These are phyloP conservation scores for Cryptosporidium muris DNA, from an alignment of 169 alveolate species.

Conservation along the genomic window DNA sequence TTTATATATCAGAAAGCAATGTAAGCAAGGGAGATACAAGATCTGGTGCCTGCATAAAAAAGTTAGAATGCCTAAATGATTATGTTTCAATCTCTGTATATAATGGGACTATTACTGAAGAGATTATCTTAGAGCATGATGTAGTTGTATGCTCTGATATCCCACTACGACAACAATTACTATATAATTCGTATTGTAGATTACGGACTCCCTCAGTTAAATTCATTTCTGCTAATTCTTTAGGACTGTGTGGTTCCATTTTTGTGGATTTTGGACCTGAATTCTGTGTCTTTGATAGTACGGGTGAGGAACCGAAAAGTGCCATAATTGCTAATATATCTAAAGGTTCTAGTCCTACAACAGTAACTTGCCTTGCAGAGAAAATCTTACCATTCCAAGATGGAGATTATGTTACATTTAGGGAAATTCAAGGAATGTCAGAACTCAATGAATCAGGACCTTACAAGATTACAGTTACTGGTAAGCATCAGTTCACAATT, in stretches of 20 bases:
- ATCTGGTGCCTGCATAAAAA: constrained; percentile 87
- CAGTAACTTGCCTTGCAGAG: constrained; percentile 83
- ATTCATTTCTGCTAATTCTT: constrained; percentile 71
- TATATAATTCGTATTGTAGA: constrained; percentile 73
- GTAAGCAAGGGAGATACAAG: constrained; percentile 82
- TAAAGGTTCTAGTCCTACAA: constrained; percentile 70
- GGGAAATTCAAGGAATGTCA: constrained; percentile 96
- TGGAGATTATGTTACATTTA: constrained; percentile 93
- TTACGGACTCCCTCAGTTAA: constrained; percentile 71
- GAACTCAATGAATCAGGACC: constrained; percentile 92
- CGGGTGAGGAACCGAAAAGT: constrained; percentile 87
- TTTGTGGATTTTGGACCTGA: constrained; percentile 95
- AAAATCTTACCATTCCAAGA: constrained; percentile 91
- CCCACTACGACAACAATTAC: constrained; percentile 50
- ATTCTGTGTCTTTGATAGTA: constrained; percentile 84
- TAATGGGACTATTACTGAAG: constrained; percentile 76
- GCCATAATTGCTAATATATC: constrained; percentile 85
- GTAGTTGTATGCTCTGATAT: constrained; percentile 83
- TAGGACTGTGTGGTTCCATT: constrained; percentile 94
- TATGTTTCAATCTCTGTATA: constrained; percentile 83
- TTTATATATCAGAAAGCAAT: constrained; percentile 88
- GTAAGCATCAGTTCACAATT: constrained; percentile 87
- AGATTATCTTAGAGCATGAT: constrained; percentile 79
- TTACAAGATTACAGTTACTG: constrained; percentile 85
- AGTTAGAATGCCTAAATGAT: constrained; percentile 91